These are phyloP conservation scores for Phaseolus lunatus DNA, from an alignment of 306 rosid species.

Conservation along the genomic window DNA sequence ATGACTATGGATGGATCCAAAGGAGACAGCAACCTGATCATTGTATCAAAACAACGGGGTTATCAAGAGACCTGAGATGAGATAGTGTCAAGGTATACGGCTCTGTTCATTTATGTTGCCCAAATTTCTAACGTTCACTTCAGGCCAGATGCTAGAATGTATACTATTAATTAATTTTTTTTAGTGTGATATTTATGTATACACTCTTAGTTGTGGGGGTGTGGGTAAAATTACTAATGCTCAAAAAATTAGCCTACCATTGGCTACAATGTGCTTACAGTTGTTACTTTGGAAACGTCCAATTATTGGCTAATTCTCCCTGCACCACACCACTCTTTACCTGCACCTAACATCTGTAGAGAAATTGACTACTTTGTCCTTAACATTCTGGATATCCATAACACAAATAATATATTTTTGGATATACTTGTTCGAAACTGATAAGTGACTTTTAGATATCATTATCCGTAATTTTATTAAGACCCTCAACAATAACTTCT, in stretches of 20 bases:
- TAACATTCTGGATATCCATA: too few relatives aligned
- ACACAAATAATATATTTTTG: too few relatives aligned
- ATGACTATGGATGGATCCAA: neutral
- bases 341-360: too few relatives aligned
- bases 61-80: neutral
- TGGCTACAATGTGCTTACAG: neutral
- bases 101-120: neutral
- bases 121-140: neutral
- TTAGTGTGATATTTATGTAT: constrained; percentile 21
- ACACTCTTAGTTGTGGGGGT: neutral
- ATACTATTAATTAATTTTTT: neutral
- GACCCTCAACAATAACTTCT: too few relatives aligned
- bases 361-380: too few relatives aligned
- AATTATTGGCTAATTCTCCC: neutral
- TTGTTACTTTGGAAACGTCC: neutral
- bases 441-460: too few relatives aligned
- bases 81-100: neutral
- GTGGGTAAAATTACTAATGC: neutral
- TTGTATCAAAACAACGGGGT: constrained; percentile 5
- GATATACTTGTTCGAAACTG: too few relatives aligned
- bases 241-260: neutral
- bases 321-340: too few relatives aligned
- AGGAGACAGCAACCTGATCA: constrained; percentile 14
- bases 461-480: too few relatives aligned
- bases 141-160: neutral